A percentile compares a stretch with the other conserved stretches of the same genome.
phyloP scores from a whole-genome alignment of 257 asterid genomes.

The Datura wrightii region DNA sequence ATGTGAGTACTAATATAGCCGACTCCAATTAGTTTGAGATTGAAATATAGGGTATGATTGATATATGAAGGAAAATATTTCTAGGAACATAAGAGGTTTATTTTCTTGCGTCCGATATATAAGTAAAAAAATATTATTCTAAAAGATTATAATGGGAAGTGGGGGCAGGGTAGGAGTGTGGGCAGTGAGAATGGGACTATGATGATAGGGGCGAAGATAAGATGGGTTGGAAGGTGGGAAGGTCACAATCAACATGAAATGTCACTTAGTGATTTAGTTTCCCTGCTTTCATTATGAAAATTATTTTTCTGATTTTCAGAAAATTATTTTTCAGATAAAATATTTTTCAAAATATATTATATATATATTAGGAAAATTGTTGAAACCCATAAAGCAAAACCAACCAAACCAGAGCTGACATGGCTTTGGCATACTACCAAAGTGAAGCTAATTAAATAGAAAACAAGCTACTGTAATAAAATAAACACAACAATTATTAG shows the following conservation, averaged over 20 bases:
- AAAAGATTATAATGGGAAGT: not conserved
- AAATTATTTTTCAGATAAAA: not conserved
- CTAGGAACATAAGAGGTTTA: not conserved
- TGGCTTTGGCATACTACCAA: not conserved
- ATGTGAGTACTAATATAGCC: not conserved
- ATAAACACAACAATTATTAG: not conserved
- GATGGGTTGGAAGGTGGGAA: not conserved
- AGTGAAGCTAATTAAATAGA: constrained; percentile 1
- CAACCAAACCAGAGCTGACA: not conserved
- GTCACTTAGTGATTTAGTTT: not conserved
- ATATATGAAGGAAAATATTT: not conserved
- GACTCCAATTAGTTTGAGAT: not conserved
- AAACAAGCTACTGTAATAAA: not conserved
- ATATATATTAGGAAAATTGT: not conserved
- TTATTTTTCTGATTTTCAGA: not conserved
- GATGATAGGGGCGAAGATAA: not conserved
- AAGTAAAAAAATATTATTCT: not conserved
- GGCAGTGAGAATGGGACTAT: too few species aligned
- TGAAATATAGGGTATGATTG: not conserved
- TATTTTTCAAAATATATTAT: not conserved
- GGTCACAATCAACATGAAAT: not conserved
- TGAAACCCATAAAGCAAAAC: not conserved
- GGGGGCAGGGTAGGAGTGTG: too few species aligned
- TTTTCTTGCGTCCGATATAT: not conserved
- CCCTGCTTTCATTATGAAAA: not conserved